phyloP scores from a whole-genome alignment of 2,329 filamentous ascomycete species.

The Cladobotryum mycophilum region DNA sequence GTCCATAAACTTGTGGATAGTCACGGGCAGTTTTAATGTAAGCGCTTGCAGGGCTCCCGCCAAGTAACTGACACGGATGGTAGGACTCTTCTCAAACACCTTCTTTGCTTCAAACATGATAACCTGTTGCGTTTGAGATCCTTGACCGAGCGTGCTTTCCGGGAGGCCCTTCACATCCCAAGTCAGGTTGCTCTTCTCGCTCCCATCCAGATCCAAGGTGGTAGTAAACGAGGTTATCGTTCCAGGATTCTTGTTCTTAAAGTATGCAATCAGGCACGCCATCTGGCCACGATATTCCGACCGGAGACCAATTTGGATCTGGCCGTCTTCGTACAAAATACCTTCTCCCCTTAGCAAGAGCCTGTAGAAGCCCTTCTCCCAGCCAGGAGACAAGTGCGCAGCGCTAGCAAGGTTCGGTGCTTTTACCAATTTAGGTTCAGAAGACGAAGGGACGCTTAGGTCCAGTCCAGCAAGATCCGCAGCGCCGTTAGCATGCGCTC shows the following conservation, averaged over 20 bases:
- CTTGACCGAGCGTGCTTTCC: constrained; percentile 69
- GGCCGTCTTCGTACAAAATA: constrained; percentile 88
- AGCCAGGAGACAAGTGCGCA: constrained; percentile 87
- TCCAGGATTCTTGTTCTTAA: constrained; percentile 86
- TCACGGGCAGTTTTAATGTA: constrained; percentile 81
- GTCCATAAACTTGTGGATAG: constrained; percentile 96
- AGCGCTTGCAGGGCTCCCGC: constrained; percentile 89
- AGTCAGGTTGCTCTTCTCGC: constrained; percentile 60
- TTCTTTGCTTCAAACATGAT: constrained; percentile 86
- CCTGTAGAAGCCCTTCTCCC: constrained; percentile 84
- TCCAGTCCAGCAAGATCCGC: constrained; percentile 78
- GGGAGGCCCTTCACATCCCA: constrained; percentile 86
- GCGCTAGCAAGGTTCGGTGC: constrained; percentile 84
- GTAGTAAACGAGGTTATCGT: constrained; percentile 89
- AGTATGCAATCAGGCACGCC: constrained; percentile 92
- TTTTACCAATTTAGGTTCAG: constrained; percentile 53
- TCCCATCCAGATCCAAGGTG: constrained; percentile 73
- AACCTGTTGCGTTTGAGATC: constrained; percentile 82
- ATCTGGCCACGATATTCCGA: constrained; percentile 95
- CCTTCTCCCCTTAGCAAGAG: constrained; percentile 77
- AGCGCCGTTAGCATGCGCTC: constrained; percentile 42
- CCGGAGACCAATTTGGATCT: constrained; percentile 85
- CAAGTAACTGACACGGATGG: constrained; percentile 88
- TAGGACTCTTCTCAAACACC: constrained; percentile 78
- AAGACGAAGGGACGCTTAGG: constrained; percentile 55